Evolutionary conservation across 352 stramenopile species (phyloP).

Genomic region (Phytopythium litorale): DNA sequence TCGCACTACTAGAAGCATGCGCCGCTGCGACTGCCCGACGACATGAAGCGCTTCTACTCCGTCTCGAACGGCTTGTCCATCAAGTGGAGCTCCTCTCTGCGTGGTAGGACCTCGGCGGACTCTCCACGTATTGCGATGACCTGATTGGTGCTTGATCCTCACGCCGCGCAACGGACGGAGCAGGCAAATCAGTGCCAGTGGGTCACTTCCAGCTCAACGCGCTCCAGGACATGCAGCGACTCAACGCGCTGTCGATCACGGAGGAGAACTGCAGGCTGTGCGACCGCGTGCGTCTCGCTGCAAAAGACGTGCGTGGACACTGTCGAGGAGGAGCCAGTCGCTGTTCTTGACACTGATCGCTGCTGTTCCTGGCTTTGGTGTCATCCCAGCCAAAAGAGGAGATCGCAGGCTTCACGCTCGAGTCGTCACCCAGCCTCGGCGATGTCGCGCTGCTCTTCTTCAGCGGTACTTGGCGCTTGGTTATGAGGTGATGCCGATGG

Average conservation of each 20-base stretch:
- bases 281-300: slow-evolving; percentile 34
- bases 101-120: slow-evolving; percentile 14
- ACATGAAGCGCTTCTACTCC: slow-evolving; percentile 66
- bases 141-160: not conserved
- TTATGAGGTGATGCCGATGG: not conserved
- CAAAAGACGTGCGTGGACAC: not conserved
- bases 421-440: slow-evolving; percentile 56
- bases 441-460: slow-evolving; percentile 51
- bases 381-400: slow-evolving; percentile 11
- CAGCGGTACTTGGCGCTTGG: slow-evolving; percentile 11
- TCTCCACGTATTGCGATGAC: not conserved
- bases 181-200: slow-evolving; percentile 42
- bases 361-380: not conserved
- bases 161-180: not conserved
- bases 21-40: slow-evolving; percentile 45
- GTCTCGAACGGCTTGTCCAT: slow-evolving; percentile 65
- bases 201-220: slow-evolving; percentile 63
- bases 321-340: not conserved
- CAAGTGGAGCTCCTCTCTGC: slow-evolving; percentile 67
- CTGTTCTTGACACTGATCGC: not conserved
- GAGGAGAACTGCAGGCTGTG: slow-evolving; percentile 24
- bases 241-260: slow-evolving; percentile 28
- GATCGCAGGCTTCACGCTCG: slow-evolving; percentile 41
- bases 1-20: slow-evolving; percentile 41
- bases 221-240: slow-evolving; percentile 52